These are phyloP conservation scores for Phaeosphaeriaceae sp. DNA, from an alignment of 2,329 filamentous ascomycete species.

Conservation along the genomic window DNA sequence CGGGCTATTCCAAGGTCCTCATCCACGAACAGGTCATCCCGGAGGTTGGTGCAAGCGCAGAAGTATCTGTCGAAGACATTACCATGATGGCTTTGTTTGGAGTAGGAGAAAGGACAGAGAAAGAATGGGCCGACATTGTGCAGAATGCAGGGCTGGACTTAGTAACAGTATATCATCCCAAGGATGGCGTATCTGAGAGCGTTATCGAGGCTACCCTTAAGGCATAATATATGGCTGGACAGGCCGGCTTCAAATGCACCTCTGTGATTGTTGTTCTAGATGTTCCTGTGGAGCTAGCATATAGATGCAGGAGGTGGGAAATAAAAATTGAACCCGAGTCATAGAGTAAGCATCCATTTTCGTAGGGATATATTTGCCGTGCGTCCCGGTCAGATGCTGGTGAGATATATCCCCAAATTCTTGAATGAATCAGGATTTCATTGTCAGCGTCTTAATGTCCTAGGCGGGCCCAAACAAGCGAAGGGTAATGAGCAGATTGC, in stretches of 20 bases:
- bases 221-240: neutral
- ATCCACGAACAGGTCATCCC: neutral
- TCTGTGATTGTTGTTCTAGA: neutral
- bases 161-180: neutral
- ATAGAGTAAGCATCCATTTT: too few relatives aligned
- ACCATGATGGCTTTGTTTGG: neutral
- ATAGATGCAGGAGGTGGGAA: too few relatives aligned
- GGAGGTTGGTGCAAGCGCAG: neutral
- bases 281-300: too few relatives aligned
- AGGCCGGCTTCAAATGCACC: neutral
- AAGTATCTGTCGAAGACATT: neutral
- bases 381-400: too few relatives aligned
- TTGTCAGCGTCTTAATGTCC: too few relatives aligned
- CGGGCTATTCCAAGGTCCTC: neutral
- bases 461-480: too few relatives aligned
- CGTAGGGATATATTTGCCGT: too few relatives aligned
- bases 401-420: too few relatives aligned
- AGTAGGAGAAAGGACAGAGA: neutral
- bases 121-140: neutral
- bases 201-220: neutral
- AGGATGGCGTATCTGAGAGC: neutral
- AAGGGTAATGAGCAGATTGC: too few relatives aligned
- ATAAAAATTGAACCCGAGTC: too few relatives aligned
- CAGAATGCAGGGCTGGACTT: neutral
- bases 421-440: too few relatives aligned